Conservation (phyloP, 2,329 filamentous ascomycete genomes). For the Colletotrichum sp. region DNA sequence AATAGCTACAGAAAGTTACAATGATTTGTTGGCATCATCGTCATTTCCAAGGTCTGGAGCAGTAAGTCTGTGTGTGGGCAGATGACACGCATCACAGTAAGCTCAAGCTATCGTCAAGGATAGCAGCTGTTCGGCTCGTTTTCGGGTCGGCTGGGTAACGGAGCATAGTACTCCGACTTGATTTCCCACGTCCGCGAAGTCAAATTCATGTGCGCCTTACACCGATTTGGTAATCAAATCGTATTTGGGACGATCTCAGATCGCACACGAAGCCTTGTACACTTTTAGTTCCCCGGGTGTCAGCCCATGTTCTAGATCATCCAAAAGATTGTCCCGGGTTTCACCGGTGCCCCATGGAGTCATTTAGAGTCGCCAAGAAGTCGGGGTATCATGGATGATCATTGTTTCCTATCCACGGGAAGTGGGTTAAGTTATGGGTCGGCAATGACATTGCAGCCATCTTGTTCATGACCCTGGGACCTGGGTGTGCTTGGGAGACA, state of each 20-base stretch:
- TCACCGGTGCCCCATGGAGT: not conserved
- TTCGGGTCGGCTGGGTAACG: not conserved
- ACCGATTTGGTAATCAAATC: not conserved
- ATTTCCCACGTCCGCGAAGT: not conserved
- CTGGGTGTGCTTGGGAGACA: not conserved
- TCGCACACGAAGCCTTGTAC: not conserved
- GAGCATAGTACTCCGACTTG: not conserved
- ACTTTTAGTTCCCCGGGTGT: not conserved
- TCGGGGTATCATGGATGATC: not conserved
- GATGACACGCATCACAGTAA: not conserved
- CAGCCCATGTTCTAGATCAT: not conserved
- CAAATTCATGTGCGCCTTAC: not conserved
- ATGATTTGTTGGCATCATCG: accelerated
- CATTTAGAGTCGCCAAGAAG: not conserved
- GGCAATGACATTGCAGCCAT: not conserved
- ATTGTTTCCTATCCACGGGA: not conserved
- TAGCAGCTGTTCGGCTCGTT: not conserved
- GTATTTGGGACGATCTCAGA: not conserved
- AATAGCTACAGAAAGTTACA: accelerated
- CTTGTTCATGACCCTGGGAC: not conserved
- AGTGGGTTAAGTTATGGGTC: not conserved
- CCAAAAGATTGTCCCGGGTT: not conserved
- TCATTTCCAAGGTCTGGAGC: accelerated
- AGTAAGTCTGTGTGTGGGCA: not conserved
- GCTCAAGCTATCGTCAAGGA: not conserved